Evolutionary conservation across 2,329 filamentous ascomycete genomes (phyloP), one percentile per base, ranked within the genome.

Genomic region (Sordariomycetes sp.): DNA sequence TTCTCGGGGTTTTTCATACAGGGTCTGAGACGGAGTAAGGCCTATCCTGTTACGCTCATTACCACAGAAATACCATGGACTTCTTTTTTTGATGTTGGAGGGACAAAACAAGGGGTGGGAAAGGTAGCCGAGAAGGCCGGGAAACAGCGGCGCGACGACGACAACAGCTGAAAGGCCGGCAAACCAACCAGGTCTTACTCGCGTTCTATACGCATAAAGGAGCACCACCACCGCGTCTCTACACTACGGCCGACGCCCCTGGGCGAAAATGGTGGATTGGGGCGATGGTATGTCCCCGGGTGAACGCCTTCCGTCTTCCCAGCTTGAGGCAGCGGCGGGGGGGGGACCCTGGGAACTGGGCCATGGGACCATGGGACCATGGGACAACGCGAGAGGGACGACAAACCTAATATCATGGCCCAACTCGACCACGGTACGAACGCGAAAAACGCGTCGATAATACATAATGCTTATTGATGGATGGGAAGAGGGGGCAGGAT

Each of bases 11-110:
- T 32, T 52, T 56, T 52, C 20, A 56, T 52, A 52, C 48, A 50
- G 22, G 45, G 48, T 42, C 48, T 52, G 55, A 56, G 55, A 56
- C 45, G 55, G 55, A 39, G 13, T 39, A 56, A 35, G 55, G 55
- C 55, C 55, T 56, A 35, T 39, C 55, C 55, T 56, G 34, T 56
- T 56, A 35, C 55, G 55, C 55, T 56, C 55, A 48, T 36, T 56
- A 56, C 42, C 39, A 39, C n/a, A 36, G 55, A 50, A 17, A 56
- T 52, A 12, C 42, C n/a, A 25, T n/a, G 42, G 32, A 52, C 39
- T 32, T 20, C 24, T 50, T 50, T 50, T 50, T 48, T 50, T 50
- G n/a, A 50, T 24, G 12, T 50, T 22, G 45, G 45, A 50, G 45
- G 20, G 24, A 6, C 7, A 50, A 55, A 6, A 54, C 28, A n/a